These are phyloP conservation scores for Lepidopterella palustris DNA, from an alignment of 495 filamentous ascomycete species.

Conservation along the genomic window DNA sequence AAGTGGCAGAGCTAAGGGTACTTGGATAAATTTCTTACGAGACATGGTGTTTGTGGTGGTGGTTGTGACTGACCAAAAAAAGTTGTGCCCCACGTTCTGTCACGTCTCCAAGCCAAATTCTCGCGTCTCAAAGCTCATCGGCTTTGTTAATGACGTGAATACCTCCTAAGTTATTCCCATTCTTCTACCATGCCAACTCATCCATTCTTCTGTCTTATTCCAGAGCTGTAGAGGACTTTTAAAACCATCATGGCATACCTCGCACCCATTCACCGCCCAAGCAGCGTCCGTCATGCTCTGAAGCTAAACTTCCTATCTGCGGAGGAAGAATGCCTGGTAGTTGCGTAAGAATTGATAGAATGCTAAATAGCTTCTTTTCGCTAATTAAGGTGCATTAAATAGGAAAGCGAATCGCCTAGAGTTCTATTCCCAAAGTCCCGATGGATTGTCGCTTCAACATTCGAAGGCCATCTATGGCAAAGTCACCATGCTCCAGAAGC, in stretches of 20 bases:
- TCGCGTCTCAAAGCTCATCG: constrained; percentile 3
- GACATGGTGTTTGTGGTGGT: constrained; percentile 3
- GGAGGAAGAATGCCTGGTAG: constrained; percentile 72
- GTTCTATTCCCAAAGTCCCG: constrained; percentile 58
- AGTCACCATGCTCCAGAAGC: constrained; percentile 75
- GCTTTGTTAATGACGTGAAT: constrained; percentile 6
- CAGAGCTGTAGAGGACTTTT: neutral
- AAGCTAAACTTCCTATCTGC: constrained; percentile 66
- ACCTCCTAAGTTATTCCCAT: neutral
- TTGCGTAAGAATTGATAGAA: constrained; percentile 59
- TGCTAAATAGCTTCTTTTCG: neutral
- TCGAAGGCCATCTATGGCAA: constrained; percentile 71
- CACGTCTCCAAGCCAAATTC: neutral
- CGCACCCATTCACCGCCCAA: constrained; percentile 86
- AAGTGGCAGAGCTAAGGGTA: neutral
- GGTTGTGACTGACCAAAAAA: neutral
- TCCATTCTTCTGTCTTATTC: neutral
- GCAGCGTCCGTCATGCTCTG: constrained; percentile 80
- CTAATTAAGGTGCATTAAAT: constrained; percentile 8
- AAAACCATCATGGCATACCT: constrained; percentile 75
- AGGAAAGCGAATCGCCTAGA: constrained; percentile 93
- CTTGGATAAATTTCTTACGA: neutral
- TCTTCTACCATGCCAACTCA: neutral
- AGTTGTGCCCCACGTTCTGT: neutral
- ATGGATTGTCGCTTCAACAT: constrained; percentile 55